Evolutionary conservation across 176 grass and related monocot genomes (phyloP).

Genomic region (Rhynchospora tenuis): DNA sequence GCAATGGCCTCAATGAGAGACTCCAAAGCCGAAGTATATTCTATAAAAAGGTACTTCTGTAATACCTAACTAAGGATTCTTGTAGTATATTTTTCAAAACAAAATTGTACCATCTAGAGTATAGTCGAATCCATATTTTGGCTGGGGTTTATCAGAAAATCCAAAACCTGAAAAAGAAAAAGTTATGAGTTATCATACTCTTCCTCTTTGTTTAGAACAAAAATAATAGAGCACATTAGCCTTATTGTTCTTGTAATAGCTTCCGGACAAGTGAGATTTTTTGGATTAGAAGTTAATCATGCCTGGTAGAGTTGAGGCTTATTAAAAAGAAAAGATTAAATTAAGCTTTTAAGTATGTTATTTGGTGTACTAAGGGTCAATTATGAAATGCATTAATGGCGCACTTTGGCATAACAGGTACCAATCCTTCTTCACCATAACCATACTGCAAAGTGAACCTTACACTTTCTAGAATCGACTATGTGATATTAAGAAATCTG

Average conservation of each 20-base stretch:
- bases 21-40: constrained; percentile 67
- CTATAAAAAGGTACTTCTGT: constrained; percentile 37
- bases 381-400: background rate
- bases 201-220: background rate
- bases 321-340: background rate
- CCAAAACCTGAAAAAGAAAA: constrained; percentile 76
- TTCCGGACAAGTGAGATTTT: background rate
- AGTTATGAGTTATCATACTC: background rate
- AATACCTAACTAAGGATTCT: background rate
- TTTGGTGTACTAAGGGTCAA: background rate
- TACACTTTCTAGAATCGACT: background rate
- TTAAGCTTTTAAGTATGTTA: background rate
- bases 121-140: constrained; percentile 96
- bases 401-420: background rate
- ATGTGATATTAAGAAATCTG: background rate
- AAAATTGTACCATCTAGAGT: constrained; percentile 76
- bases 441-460: background rate
- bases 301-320: background rate
- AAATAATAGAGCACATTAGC: background rate
- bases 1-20: constrained; percentile 59
- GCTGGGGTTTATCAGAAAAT: constrained; percentile 98
- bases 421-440: background rate
- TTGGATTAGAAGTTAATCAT: background rate
- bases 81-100: background rate
- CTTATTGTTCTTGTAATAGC: background rate